Conservation (phyloP, 495 filamentous ascomycete species). For the Annulohypoxylon stygium region DNA sequence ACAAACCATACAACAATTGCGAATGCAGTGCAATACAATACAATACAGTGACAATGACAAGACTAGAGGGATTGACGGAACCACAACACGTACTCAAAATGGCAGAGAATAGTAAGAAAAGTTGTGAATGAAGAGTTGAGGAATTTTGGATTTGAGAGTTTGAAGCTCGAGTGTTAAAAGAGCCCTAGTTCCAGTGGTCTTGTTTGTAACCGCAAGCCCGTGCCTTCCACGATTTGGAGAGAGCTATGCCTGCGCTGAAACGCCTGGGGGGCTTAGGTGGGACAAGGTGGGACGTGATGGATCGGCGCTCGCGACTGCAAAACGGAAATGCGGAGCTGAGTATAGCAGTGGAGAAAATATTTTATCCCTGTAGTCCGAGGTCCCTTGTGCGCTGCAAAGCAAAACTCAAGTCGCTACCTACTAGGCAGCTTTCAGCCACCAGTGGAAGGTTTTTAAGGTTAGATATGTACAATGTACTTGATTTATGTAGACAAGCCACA, state of each 20-base stretch:
- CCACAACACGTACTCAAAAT: slow-evolving; percentile 3
- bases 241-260: slow-evolving; percentile 40
- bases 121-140: background rate
- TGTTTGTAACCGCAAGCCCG: background rate
- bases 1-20: slow-evolving; percentile 32
- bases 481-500: slow-evolving; percentile 2
- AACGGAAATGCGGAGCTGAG: slow-evolving; percentile 33
- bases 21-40: slow-evolving; percentile 23
- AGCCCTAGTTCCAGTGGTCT: background rate
- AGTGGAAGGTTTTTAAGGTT: background rate
- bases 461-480: background rate
- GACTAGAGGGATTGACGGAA: slow-evolving; percentile 15
- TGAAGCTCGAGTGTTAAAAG: slow-evolving; percentile 13
- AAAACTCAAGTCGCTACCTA: background rate
- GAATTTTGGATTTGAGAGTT: background rate
- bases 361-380: slow-evolving; percentile 5
- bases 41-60: slow-evolving; percentile 13
- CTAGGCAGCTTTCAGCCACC: background rate
- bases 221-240: slow-evolving; percentile 33
- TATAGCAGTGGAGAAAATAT: slow-evolving; percentile 7
- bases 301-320: slow-evolving; percentile 31
- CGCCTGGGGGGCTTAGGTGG: slow-evolving; percentile 30
- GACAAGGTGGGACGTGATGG: slow-evolving; percentile 35
- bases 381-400: background rate
- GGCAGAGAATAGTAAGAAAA: slow-evolving; percentile 14